Percentiles rank a stretch among this genome's conserved stretches.
Conservation (phyloP, 129 eudicot genomes). For the Escallonia rubra region DNA sequence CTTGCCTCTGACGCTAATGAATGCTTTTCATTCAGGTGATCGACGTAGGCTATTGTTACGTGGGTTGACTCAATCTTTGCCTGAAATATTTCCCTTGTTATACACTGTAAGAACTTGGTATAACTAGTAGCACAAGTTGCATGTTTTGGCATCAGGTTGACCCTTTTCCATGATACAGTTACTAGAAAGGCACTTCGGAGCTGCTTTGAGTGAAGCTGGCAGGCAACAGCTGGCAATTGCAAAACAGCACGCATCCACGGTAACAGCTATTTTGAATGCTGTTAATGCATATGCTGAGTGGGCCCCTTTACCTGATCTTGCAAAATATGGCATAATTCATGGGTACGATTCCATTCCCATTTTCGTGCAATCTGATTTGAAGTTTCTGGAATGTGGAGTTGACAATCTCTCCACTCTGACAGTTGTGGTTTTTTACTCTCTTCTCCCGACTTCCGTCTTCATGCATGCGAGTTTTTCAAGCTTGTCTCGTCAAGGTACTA, state of each 20-base stretch:
- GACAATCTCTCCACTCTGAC: slow-evolving; percentile 12
- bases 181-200: slow-evolving; percentile 93
- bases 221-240: slow-evolving; percentile 74
- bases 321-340: slow-evolving; percentile 74
- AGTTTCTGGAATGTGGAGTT: slow-evolving; percentile 13
- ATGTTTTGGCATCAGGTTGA: slow-evolving; percentile 10
- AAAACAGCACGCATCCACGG: slow-evolving; percentile 88
- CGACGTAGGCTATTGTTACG: slow-evolving; percentile 86
- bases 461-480: slow-evolving; percentile 92
- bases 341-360: slow-evolving; percentile 45
- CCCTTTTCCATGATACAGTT: slow-evolving; percentile 35
- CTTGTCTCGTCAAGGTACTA: slow-evolving; percentile 81
- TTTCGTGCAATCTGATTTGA: slow-evolving; percentile 1
- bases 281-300: slow-evolving; percentile 98
- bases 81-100: slow-evolving; percentile 76
- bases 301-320: slow-evolving; percentile 91
- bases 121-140: slow-evolving; percentile 1
- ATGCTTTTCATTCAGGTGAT: slow-evolving; percentile 52
- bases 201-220: slow-evolving; percentile 92
- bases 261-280: slow-evolving; percentile 79
- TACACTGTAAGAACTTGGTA: slow-evolving; percentile 61
- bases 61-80: slow-evolving; percentile 80
- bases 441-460: slow-evolving; percentile 92
- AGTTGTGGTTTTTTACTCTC: slow-evolving; percentile 86
- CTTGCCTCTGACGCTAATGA: neutral